A percentile compares a stretch with the other conserved stretches of the same genome.
phyloP scores from a whole-genome alignment of 108 stramenopile genomes.

The Cylindrotheca closterium region DNA sequence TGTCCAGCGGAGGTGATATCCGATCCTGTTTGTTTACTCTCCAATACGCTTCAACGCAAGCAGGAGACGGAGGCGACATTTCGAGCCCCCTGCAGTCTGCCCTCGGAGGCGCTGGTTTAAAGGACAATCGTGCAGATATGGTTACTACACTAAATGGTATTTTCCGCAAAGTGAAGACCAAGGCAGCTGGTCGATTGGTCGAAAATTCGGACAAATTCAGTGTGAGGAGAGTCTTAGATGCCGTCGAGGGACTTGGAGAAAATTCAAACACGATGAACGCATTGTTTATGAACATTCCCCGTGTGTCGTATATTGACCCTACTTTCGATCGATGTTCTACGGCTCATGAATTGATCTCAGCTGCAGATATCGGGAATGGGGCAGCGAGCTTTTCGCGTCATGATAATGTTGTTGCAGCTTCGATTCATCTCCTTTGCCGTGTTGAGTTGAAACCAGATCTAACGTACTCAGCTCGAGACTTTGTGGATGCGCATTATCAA shows the following conservation, averaged over 20 bases:
- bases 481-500: conserved; percentile 57
- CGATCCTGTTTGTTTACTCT: conserved; percentile 92
- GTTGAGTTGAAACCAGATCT: conserved; percentile 73
- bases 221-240: conserved; percentile 20
- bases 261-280: conserved; percentile 64
- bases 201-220: conserved; percentile 1
- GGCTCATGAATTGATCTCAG: conserved; percentile 70
- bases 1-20: conserved; percentile 80
- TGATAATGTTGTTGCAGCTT: conserved; percentile 58
- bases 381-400: conserved; percentile 43
- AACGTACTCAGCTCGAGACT: conserved; percentile 56
- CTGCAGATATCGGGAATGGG: conserved; percentile 43
- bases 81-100: conserved; percentile 46
- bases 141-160: conserved; percentile 54
- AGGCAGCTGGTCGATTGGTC: background rate
- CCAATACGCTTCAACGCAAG: conserved; percentile 78
- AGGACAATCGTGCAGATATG: conserved; percentile 75
- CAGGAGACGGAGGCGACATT: conserved; percentile 35
- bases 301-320: conserved; percentile 79
- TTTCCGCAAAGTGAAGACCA: conserved; percentile 58
- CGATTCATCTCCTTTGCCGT: conserved; percentile 76
- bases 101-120: conserved; percentile 64
- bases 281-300: conserved; percentile 66
- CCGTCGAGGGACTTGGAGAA: conserved; percentile 57
- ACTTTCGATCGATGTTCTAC: conserved; percentile 70